Evolutionary conservation across 2,329 filamentous ascomycete genomes (phyloP).

Genomic region (Ophiostoma ips): DNA sequence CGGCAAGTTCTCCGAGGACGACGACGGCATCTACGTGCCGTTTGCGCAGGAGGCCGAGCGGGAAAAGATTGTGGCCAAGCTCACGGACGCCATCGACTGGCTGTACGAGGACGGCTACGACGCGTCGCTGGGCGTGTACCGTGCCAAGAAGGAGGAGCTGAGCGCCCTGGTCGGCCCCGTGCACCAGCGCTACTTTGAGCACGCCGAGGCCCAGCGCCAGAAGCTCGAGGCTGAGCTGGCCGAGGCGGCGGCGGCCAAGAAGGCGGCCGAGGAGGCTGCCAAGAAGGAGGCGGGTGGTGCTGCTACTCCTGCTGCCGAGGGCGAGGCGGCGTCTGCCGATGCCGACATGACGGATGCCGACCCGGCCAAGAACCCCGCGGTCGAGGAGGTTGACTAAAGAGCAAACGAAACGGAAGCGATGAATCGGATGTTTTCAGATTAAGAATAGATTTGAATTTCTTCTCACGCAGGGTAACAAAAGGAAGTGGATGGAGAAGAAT

Average conservation of each 20-base stretch:
- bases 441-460: no score
- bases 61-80: conserved; percentile 65
- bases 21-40: conserved; percentile 7
- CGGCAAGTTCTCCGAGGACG: conserved; percentile 44
- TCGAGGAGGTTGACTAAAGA: conserved; percentile 12
- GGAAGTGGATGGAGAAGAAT: no score
- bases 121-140: conserved; percentile 81
- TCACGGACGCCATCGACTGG: conserved; percentile 69
- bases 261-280: conserved; percentile 37
- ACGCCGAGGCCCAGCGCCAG: conserved; percentile 74
- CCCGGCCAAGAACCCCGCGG: conserved; percentile 15
- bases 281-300: conserved; percentile 32
- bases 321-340: conserved; percentile 31
- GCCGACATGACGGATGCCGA: conserved; percentile 53
- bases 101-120: conserved; percentile 96
- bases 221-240: conserved; percentile 64
- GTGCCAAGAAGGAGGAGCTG: conserved; percentile 93
- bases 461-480: no score
- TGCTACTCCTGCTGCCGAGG: conserved; percentile 33
- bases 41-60: conserved; percentile 14
- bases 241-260: conserved; percentile 64
- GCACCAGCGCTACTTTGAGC: conserved; percentile 88
- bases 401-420: no score
- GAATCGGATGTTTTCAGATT: neutral
- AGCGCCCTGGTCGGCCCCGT: conserved; percentile 81